Evolutionary conservation across 805 yeast genomes (phyloP).

Genomic region (Wickerhamiella hasegawae): DNA sequence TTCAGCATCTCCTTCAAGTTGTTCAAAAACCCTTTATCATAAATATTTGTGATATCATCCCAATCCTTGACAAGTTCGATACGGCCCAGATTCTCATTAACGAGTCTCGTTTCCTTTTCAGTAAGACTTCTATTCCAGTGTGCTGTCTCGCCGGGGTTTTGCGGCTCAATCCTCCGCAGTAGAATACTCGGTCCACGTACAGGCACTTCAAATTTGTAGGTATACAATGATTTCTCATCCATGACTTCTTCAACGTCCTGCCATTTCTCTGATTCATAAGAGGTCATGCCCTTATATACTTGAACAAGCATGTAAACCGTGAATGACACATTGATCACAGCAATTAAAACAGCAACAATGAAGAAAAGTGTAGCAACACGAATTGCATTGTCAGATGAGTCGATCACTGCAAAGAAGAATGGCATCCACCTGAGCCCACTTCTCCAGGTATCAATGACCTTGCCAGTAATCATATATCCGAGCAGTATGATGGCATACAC

Average conservation of each 20-base stretch:
- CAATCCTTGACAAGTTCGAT: slow-evolving; percentile 14
- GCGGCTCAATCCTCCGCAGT: slow-evolving; percentile 16
- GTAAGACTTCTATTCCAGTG: slow-evolving; percentile 18
- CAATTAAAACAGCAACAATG: slow-evolving; percentile 30
- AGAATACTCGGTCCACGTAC: slow-evolving; percentile 14
- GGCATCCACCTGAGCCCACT: no score
- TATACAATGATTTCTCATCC: slow-evolving; percentile 25
- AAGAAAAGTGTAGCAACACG: no score
- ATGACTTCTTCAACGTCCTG: slow-evolving; percentile 38
- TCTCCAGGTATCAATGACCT: no score
- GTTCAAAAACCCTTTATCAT: slow-evolving; percentile 21
- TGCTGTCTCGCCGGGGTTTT: slow-evolving; percentile 12
- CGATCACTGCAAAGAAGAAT: no score
- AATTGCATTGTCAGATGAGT: no score
- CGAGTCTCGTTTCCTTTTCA: slow-evolving; percentile 14
- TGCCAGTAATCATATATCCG: no score
- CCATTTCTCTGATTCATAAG: slow-evolving; percentile 66
- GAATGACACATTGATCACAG: slow-evolving; percentile 31
- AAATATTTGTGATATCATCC: slow-evolving; percentile 24
- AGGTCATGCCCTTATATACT: slow-evolving; percentile 52
- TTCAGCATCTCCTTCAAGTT: no score
- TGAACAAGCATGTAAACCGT: slow-evolving; percentile 32
- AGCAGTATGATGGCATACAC: slow-evolving; percentile 28
- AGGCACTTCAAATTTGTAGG: slow-evolving; percentile 17
- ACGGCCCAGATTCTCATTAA: slow-evolving; percentile 12